Evolutionary conservation across 129 eudicot species (phyloP).

Genomic region (Artemisia tridentata): DNA sequence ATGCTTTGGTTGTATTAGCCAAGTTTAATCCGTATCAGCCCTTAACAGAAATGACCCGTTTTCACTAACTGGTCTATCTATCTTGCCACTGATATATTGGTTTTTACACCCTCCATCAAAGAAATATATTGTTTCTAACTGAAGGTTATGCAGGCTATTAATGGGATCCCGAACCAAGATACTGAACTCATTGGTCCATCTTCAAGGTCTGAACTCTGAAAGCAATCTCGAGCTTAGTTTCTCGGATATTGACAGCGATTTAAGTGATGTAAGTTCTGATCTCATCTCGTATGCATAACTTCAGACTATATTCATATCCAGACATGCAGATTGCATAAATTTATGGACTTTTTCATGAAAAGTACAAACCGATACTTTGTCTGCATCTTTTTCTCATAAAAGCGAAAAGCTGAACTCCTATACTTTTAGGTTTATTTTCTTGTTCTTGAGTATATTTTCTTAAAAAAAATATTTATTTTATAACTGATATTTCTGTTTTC

Average conservation of each 20-base stretch:
- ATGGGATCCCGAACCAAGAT: conserved; percentile 17
- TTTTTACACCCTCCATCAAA: not conserved
- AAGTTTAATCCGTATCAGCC: no score
- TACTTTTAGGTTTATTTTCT: conserved; percentile 12
- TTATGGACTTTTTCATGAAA: not conserved
- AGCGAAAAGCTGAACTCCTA: not conserved
- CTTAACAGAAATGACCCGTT: no score
- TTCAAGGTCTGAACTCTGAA: conserved; percentile 4
- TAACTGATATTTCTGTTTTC: conserved; percentile 3
- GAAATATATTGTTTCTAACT: conserved; percentile 16
- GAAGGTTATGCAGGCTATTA: conserved; percentile 24
- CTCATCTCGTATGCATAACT: not conserved
- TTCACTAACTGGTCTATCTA: no score
- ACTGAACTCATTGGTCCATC: conserved; percentile 12
- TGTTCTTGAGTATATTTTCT: not conserved
- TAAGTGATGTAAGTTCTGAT: conserved; percentile 30
- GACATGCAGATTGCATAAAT: not conserved
- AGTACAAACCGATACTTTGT: not conserved
- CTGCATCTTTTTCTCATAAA: no score
- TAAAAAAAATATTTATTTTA: not conserved
- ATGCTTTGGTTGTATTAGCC: no score
- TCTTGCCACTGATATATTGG: not conserved
- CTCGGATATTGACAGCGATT: conserved; percentile 20
- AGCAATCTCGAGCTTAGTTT: not conserved
- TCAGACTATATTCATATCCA: conserved; percentile 1